Evolutionary conservation across 148 eudicot genomes (phyloP), one percentile per base, ranked within the genome.

Genomic region (Vaccinium myrtillus): DNA sequence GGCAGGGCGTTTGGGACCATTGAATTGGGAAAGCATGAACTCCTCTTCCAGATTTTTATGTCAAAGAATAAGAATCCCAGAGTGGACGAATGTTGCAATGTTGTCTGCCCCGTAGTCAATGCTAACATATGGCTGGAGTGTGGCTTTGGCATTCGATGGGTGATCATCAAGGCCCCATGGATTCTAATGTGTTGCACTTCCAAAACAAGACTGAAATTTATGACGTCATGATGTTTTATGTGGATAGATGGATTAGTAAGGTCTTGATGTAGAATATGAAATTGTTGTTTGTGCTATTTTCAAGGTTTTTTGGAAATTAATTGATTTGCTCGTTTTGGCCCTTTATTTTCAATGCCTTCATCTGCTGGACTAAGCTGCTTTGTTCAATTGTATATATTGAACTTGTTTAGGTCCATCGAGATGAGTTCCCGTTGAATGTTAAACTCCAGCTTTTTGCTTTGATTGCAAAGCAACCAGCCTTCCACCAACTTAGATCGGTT

Each of bases 401-500:
- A 61, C 27, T 77, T 83, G 13, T 81, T 14, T 77, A 97, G 99
- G 99, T 92, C 54, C 95, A 97, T 88, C 98, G 83, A 85, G 99
- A 97, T 85, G 94, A 97, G 85, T 91, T 89, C 84, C 78, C 84
- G 91, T 80, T 91, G 89, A 97, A 97, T 88, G 95, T 95, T 71
- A 94, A 90, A 87, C 96, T 97, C 82, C 93, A 97, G 84, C 96
- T 97, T 73, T 90, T 97, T 87, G 98, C 93, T 82, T 88, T 95
- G 75, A 84, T 95, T 80, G 99, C 99, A 74, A 97, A 97, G 89
- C 98, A 97, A 84, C 95, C 98, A 80, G 91, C 98, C 43, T 97
- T 94, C 85, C 92, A 94, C 90, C 99, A 97, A 86, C 98, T 97
- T 84, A 93, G 99, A 89, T 93, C 99, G 82, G 98, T 95, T 82